These are phyloP conservation scores for Rosellinia necatrix DNA, from an alignment of 2,329 filamentous ascomycete species.

Conservation along the genomic window DNA sequence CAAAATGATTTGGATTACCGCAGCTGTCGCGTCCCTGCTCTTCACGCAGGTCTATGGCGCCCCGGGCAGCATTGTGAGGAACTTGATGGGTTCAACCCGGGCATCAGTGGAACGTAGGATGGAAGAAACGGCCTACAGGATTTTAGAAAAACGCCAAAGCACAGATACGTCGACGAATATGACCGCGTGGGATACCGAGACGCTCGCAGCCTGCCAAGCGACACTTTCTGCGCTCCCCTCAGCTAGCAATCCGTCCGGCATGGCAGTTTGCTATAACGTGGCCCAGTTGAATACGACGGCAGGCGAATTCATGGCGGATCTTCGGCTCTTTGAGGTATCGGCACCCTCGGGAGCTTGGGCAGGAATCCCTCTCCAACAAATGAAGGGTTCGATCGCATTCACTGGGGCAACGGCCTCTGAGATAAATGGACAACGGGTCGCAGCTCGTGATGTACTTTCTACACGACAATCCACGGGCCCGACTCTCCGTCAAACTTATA, in stretches of 20 bases:
- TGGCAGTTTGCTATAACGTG: slow-evolving; percentile 83
- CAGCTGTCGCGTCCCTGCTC: slow-evolving; percentile 44
- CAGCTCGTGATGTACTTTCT: not conserved
- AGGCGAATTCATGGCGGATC: slow-evolving; percentile 76
- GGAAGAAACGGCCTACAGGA: slow-evolving; percentile 22
- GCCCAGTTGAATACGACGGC: slow-evolving; percentile 68
- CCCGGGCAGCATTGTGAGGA: slow-evolving; percentile 30
- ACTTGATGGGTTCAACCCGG: slow-evolving; percentile 20
- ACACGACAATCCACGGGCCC: slow-evolving; percentile 39
- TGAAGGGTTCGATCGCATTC: slow-evolving; percentile 61
- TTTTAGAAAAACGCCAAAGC: slow-evolving; percentile 30
- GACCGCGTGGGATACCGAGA: slow-evolving; percentile 60
- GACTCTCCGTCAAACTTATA: slow-evolving; percentile 63
- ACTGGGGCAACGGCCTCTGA: slow-evolving; percentile 56
- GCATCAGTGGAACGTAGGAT: slow-evolving; percentile 27
- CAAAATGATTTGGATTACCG: slow-evolving; percentile 46
- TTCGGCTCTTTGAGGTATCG: slow-evolving; percentile 74
- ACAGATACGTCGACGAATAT: slow-evolving; percentile 50
- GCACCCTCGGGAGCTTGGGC: slow-evolving; percentile 59
- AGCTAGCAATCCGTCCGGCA: slow-evolving; percentile 74
- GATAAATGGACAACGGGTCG: slow-evolving; percentile 19
- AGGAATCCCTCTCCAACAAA: slow-evolving; percentile 55
- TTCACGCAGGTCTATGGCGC: slow-evolving; percentile 44
- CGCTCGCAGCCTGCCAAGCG: slow-evolving; percentile 61
- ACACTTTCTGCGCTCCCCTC: slow-evolving; percentile 60